phyloP scores from a whole-genome alignment of 1,284 basidiomycete genomes.

The Heterobasidion annosum region DNA sequence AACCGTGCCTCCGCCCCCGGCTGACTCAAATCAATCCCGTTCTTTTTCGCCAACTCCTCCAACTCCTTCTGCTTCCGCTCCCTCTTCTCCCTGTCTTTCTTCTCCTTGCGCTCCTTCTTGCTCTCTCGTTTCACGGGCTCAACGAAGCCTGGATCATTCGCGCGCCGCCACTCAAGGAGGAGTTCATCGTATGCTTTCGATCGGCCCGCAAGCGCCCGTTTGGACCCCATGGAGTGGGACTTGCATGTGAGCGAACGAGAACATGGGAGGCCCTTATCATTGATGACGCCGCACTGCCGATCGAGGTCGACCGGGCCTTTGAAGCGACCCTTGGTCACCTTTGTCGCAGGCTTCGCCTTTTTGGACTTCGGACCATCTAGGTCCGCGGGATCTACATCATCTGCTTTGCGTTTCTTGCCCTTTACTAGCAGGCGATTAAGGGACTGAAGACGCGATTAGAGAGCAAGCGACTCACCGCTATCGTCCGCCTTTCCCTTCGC shows the following conservation, averaged over 20 bases:
- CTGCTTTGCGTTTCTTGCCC: constrained; percentile 68
- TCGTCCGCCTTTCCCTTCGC: constrained; percentile 39
- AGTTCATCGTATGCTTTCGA: constrained; percentile 83
- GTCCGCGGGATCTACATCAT: constrained; percentile 42
- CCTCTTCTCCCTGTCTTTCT: constrained; percentile 66
- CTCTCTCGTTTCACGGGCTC: constrained; percentile 82
- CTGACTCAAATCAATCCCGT: constrained; percentile 27
- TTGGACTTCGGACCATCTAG: constrained; percentile 58
- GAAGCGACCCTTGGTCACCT: constrained; percentile 65
- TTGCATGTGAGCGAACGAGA: constrained; percentile 98
- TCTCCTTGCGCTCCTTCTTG: constrained; percentile 75
- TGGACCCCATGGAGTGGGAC: constrained; percentile 96
- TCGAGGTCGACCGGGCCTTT: constrained; percentile 88
- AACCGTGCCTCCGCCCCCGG: constrained; percentile 29
- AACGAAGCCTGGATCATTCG: constrained; percentile 90
- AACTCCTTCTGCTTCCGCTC: constrained; percentile 63
- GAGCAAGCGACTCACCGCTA: constrained; percentile 7
- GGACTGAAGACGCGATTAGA: not conserved
- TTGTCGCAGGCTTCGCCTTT: constrained; percentile 60
- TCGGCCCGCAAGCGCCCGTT: constrained; percentile 86
- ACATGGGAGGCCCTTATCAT: constrained; percentile 90
- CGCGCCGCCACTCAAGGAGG: constrained; percentile 87
- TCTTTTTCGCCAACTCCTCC: constrained; percentile 53
- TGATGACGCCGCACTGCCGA: constrained; percentile 95
- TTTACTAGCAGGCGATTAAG: constrained; percentile 11